Conservation (phyloP, 148 eudicot species). For the Pouteria glomerata region DNA sequence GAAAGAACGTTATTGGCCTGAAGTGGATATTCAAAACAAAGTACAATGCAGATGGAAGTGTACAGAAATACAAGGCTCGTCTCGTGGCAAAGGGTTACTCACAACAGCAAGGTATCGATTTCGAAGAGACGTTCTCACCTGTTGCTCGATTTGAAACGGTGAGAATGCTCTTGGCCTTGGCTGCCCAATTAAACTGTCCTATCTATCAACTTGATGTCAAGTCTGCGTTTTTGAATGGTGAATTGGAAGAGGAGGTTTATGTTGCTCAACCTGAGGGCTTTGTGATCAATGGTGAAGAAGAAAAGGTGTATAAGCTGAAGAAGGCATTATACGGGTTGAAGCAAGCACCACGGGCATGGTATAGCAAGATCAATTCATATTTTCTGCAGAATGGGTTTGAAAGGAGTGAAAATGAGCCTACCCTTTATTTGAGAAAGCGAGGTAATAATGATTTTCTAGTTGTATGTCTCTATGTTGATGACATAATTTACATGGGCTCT, state of each 20-base stretch:
- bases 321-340: conserved; percentile 13
- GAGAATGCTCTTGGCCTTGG: conserved; percentile 6
- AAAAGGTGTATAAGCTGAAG: conserved; percentile 2
- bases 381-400: background rate
- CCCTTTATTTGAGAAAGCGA: background rate
- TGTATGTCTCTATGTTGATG: background rate
- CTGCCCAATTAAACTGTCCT: background rate
- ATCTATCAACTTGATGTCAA: conserved; percentile 14
- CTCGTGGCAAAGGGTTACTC: conserved; percentile 11
- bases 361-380: conserved; percentile 2
- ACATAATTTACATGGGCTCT: background rate
- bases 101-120: background rate
- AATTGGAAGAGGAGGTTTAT: background rate
- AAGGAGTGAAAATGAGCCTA: conserved; percentile 4
- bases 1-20: background rate
- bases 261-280: conserved; percentile 8
- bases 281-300: background rate
- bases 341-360: conserved; percentile 13
- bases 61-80: conserved; percentile 11
- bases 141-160: background rate
- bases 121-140: conserved; percentile 3
- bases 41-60: background rate
- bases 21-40: conserved; percentile 2
- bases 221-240: conserved; percentile 9
- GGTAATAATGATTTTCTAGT: background rate